phyloP scores from a whole-genome alignment of 805 yeast genomes.

The Isabelozyma gotoi region DNA sequence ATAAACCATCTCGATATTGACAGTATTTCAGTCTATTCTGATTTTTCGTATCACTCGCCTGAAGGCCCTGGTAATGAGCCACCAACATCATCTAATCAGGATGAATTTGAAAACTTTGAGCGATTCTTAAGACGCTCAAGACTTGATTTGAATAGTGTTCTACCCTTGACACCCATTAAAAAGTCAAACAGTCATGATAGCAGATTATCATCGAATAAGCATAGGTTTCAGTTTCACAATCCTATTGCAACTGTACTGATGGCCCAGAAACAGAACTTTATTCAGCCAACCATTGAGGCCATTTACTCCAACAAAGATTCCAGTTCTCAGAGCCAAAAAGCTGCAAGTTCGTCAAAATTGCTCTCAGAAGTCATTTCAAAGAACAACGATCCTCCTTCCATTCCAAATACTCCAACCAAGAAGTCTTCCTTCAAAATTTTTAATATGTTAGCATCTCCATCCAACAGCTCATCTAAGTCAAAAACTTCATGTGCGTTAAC shows the following conservation, averaged over 20 bases:
- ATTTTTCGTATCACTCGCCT: slow-evolving; percentile 20
- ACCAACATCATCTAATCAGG: not conserved
- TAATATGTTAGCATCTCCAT: not conserved
- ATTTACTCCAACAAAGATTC: slow-evolving; percentile 17
- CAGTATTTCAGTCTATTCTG: slow-evolving; percentile 20
- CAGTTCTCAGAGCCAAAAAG: not conserved
- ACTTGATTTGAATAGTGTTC: slow-evolving; percentile 26
- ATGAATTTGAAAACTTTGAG: slow-evolving; percentile 26
- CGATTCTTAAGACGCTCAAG: slow-evolving; percentile 33
- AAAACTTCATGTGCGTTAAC: not conserved
- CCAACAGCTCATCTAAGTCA: not conserved
- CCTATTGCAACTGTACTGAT: slow-evolving; percentile 29
- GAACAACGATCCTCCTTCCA: slow-evolving; percentile 11
- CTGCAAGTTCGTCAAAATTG: slow-evolving; percentile 2
- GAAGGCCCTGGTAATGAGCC: slow-evolving; percentile 6
- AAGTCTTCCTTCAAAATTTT: not conserved
- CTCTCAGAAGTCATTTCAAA: not conserved
- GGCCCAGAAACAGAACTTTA: slow-evolving; percentile 10
- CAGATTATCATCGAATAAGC: slow-evolving; percentile 8
- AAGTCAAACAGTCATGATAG: slow-evolving; percentile 27
- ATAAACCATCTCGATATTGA: slow-evolving; percentile 12
- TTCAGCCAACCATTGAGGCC: slow-evolving; percentile 33
- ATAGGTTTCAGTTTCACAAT: slow-evolving; percentile 33
- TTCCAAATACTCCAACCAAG: slow-evolving; percentile 13
- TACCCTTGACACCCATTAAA: slow-evolving; percentile 23